These are phyloP conservation scores for Dentipellis fragilis DNA, from an alignment of 768 basidiomycete genomes.

Conservation along the genomic window DNA sequence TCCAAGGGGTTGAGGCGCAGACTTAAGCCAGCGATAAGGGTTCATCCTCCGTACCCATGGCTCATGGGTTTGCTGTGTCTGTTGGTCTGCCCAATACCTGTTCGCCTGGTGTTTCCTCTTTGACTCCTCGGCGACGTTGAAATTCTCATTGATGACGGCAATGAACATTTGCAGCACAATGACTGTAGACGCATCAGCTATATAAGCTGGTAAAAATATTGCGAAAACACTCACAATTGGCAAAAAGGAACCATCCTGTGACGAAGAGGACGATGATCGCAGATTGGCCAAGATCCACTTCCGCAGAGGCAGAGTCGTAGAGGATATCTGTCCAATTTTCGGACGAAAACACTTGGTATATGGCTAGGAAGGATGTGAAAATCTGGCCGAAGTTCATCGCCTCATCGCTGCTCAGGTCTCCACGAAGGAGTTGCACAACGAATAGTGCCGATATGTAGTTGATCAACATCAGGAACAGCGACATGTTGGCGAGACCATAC, in stretches of 20 bases:
- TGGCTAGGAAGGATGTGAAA: slow-evolving; percentile 75
- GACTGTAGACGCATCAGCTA: slow-evolving; percentile 35
- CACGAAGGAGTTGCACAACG: slow-evolving; percentile 75
- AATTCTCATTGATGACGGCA: slow-evolving; percentile 95
- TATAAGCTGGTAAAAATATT: neutral
- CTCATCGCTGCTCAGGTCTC: slow-evolving; percentile 48
- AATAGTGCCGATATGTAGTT: slow-evolving; percentile 82
- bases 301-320: slow-evolving; percentile 52
- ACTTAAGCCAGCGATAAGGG: slow-evolving; percentile 77
- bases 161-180: slow-evolving; percentile 94
- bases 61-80: slow-evolving; percentile 31
- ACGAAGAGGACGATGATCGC: slow-evolving; percentile 65
- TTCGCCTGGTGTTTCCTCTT: slow-evolving; percentile 77
- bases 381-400: slow-evolving; percentile 73
- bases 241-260: slow-evolving; percentile 79
- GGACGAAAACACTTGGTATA: slow-evolving; percentile 85
- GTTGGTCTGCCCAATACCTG: slow-evolving; percentile 52
- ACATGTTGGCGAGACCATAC: slow-evolving; percentile 86
- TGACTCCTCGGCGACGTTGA: slow-evolving; percentile 82
- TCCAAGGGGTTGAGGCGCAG: slow-evolving; percentile 61
- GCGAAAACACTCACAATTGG: slow-evolving; percentile 62
- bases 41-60: slow-evolving; percentile 73
- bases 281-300: slow-evolving; percentile 56
- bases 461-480: slow-evolving; percentile 78
- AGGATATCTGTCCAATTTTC: slow-evolving; percentile 89